Percentiles rank a stretch among this genome's conserved stretches.
These are phyloP conservation scores for Ceratobasidium sp. DNA, from an alignment of 1,284 basidiomycete species.

Conservation along the genomic window DNA sequence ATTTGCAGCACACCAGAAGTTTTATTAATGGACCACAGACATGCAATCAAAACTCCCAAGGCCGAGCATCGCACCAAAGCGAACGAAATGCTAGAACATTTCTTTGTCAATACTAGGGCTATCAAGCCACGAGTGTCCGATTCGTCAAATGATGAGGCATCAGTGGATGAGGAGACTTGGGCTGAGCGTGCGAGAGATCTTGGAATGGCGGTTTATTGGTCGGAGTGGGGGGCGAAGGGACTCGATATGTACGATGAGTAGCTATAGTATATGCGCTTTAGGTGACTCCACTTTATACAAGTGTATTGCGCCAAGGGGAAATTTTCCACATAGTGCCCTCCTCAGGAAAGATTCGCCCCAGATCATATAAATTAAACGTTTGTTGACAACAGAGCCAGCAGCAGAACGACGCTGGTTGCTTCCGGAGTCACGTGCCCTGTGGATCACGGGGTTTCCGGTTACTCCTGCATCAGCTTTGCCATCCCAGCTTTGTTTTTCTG, in stretches of 20 bases:
- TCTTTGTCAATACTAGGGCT: not conserved
- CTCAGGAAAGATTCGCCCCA: too few species aligned
- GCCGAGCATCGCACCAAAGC: slow-evolving; percentile 4
- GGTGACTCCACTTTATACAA: not conserved
- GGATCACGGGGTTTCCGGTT: too few species aligned
- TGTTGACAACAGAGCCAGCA: too few species aligned
- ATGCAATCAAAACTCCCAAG: not conserved
- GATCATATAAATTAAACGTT: too few species aligned
- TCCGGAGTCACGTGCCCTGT: too few species aligned
- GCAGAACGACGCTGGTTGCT: too few species aligned
- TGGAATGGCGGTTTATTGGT: not conserved
- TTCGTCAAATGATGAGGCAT: not conserved
- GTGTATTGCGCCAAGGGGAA: too few species aligned
- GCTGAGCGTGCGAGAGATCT: not conserved
- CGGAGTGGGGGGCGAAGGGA: not conserved
- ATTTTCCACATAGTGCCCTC: too few species aligned
- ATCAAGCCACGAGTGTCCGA: slow-evolving; percentile 5
- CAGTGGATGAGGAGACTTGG: not conserved
- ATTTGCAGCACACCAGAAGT: not conserved
- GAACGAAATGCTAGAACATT: not conserved
- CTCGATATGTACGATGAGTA: not conserved
- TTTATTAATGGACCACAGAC: not conserved
- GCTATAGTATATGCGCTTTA: not conserved
- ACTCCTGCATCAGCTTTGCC: too few species aligned
- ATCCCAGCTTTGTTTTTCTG: too few species aligned